These are phyloP conservation scores for Aureobasidium sp. DNA, from an alignment of 2,329 filamentous ascomycete genomes.

Conservation along the genomic window DNA sequence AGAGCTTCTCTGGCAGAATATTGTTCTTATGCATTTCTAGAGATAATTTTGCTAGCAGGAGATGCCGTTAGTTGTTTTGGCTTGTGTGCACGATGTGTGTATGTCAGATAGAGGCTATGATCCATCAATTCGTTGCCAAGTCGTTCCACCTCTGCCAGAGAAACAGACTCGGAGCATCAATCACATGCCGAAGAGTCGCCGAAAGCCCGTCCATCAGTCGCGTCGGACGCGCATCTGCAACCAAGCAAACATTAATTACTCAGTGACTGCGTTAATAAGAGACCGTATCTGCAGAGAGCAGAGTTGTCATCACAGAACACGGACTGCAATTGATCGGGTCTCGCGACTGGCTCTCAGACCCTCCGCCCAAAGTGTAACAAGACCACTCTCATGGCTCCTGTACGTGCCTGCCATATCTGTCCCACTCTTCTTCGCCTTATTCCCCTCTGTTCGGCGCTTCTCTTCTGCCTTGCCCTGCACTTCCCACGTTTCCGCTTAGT, in stretches of 20 bases:
- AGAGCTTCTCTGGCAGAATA: no score
- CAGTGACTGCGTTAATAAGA: slow-evolving; percentile 4
- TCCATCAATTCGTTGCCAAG: no score
- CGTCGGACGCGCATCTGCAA: slow-evolving; percentile 12
- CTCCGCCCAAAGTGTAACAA: not conserved
- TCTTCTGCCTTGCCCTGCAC: not conserved
- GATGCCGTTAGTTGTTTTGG: no score
- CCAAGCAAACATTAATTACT: slow-evolving; percentile 1
- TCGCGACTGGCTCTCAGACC: not conserved
- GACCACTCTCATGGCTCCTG: slow-evolving; percentile 15
- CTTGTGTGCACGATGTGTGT: no score
- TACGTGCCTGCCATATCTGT: slow-evolving; percentile 12
- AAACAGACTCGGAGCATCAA: not conserved
- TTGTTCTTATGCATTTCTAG: no score
- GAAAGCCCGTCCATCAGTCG: slow-evolving; percentile 6
- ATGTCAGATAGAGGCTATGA: no score
- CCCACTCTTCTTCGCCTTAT: slow-evolving; percentile 12
- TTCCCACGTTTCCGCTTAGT: not conserved
- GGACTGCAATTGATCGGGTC: not conserved
- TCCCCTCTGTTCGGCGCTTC: slow-evolving; percentile 8
- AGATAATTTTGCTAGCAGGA: no score
- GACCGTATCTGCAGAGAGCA: not conserved
- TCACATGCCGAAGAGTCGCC: not conserved
- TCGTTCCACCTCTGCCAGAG: not conserved
- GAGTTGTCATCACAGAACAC: not conserved